Base-by-base conservation (phyloP, 441 rosid genomes). In the Eruca vesicaria region DNA sequence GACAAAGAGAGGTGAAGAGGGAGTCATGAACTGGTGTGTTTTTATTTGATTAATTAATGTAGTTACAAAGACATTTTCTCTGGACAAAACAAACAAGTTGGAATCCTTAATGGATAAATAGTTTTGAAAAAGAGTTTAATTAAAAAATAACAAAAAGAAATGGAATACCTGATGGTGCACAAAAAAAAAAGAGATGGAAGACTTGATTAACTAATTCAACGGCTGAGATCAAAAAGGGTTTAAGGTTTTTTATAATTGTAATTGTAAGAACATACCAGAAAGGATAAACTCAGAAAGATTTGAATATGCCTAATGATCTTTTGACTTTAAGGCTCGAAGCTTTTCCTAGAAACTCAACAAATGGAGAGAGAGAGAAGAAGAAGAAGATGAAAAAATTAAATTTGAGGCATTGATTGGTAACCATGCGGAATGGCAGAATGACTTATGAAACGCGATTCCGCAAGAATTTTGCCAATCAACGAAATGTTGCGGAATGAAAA, bases 11-110 rank as follows among this genome's bases (percentile, higher is more conserved):
- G 45, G 15, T 38, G 15, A 5, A 41, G 48, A 61, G 33, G 3
- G 36, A 33, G 36, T 45, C 53, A 45, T 45, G 53, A 75, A 29
- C 5, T 68, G 58, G 64, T 75, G 45, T 75, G 58, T 29, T 41
- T 63, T 19, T 38, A 53, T 38, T 21, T 69, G 29, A 48, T 58
- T 65, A 43, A 66, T 21, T 32, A 55, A 65, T 65, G 72, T 23
- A 77, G 68, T 64, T 64, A 64, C 75, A 77, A 23, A 65, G 80
- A 71, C 72, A 57, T 33, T 32, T 64, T 70, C 71, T 76, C 52
- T 64, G 14, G 50, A 16, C 14, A 58, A 65, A 35, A 8, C 53
- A 77, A 69, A 69, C 72, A 65, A 69, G 75, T 57, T 70, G 71
- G 71, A 56, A 69, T 11, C 53, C 70, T 53, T 9, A 69, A 36